These are phyloP conservation scores for Teratosphaeria epicoccoides DNA, from an alignment of 2,329 filamentous ascomycete species.

Conservation along the genomic window DNA sequence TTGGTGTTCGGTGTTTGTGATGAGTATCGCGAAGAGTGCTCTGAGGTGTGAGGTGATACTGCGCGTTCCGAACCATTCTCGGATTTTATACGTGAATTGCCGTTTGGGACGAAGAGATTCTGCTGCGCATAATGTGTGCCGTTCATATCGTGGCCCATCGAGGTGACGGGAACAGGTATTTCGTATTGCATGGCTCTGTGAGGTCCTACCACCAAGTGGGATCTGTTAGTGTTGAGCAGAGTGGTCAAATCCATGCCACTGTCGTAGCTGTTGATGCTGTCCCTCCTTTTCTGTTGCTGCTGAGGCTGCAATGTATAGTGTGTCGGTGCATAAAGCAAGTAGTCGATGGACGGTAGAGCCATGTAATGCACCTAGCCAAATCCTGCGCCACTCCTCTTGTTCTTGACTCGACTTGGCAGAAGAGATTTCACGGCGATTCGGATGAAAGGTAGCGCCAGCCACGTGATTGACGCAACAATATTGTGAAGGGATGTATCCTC, in stretches of 20 bases:
- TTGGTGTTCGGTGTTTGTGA: constrained; percentile 46
- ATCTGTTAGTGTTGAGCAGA: constrained; percentile 29
- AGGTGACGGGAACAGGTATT: constrained; percentile 23
- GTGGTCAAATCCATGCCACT: constrained; percentile 27
- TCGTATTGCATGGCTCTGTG: constrained; percentile 30
- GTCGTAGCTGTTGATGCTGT: constrained; percentile 19
- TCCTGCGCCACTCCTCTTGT: constrained; percentile 4
- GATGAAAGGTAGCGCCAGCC: constrained; percentile 5
- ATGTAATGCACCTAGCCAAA: constrained; percentile 14
- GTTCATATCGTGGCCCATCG: constrained; percentile 21
- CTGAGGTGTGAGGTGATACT: constrained; percentile 44
- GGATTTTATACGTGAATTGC: constrained; percentile 43
- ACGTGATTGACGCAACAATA: constrained; percentile 10
- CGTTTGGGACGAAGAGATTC: constrained; percentile 38
- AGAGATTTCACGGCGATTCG: constrained; percentile 9
- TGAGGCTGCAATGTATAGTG: not conserved
- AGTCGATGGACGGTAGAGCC: constrained; percentile 23
- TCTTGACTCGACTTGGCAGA: constrained; percentile 16
- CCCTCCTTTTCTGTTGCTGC: constrained; percentile 24
- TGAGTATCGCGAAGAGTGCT: constrained; percentile 47
- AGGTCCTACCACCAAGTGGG: constrained; percentile 21
- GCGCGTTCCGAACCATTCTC: constrained; percentile 48
- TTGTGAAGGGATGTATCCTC: constrained; percentile 6
- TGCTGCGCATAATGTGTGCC: constrained; percentile 26
- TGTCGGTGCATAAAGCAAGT: constrained; percentile 16